Conservation (phyloP, 164 flowering plant species). For the Liquidambar formosana region DNA sequence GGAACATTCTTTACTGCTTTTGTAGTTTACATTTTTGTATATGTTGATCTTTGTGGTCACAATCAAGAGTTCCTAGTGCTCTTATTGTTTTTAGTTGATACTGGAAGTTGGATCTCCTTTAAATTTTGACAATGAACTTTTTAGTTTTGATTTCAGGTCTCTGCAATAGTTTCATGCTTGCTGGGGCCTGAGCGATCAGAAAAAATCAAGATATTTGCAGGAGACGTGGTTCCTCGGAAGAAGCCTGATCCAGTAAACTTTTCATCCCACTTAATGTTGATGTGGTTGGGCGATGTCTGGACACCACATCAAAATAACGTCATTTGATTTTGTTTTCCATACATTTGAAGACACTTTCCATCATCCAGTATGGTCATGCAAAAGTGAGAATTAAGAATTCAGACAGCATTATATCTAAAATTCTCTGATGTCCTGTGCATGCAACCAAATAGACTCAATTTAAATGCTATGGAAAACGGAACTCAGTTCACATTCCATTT, state of each 20-base stretch:
- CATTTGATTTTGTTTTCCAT: too few relatives aligned
- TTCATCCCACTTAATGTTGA: constrained; percentile 1
- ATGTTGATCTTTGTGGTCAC: background rate
- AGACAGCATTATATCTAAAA: too few relatives aligned
- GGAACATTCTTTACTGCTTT: background rate
- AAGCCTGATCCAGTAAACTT: constrained; percentile 88
- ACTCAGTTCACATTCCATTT: background rate
- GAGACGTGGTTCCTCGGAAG: constrained; percentile 92
- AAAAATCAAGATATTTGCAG: constrained; percentile 85
- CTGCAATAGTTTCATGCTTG: constrained; percentile 91
- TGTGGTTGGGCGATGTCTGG: background rate
- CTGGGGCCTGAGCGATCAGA: constrained; percentile 87
- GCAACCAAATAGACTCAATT: too few relatives aligned
- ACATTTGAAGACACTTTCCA: too few relatives aligned
- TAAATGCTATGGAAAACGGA: background rate
- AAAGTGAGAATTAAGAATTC: too few relatives aligned
- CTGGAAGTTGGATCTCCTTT: background rate
- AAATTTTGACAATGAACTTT: background rate
- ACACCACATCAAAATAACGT: too few relatives aligned
- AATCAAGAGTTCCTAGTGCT: background rate
- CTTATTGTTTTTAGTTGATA: background rate
- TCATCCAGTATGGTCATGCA: too few relatives aligned
- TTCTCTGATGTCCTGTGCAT: too few relatives aligned
- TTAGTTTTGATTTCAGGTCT: constrained; percentile 53
- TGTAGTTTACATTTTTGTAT: background rate